Evolutionary conservation across 2,329 filamentous ascomycete genomes (phyloP).

Genomic region (Hypoxylon rubiginosum): DNA sequence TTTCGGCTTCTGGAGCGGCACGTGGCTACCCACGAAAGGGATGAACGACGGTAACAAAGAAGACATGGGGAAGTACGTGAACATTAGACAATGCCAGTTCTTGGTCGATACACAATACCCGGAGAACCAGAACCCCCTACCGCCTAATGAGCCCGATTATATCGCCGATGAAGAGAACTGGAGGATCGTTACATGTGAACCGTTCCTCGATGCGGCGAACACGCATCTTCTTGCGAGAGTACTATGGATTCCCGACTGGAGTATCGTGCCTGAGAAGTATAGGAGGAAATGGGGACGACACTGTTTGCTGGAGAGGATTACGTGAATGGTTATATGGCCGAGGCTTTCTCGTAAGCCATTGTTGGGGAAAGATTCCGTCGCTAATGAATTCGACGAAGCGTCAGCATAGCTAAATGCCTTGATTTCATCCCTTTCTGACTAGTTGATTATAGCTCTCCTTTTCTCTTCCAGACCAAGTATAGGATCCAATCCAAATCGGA

Average conservation of each 20-base stretch:
- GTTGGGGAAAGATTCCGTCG: slow-evolving; percentile 5
- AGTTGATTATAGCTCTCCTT: neutral
- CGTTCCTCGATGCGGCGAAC: slow-evolving; percentile 83
- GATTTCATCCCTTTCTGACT: neutral
- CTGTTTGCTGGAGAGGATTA: slow-evolving; percentile 79
- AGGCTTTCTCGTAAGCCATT: neutral
- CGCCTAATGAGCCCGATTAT: slow-evolving; percentile 84
- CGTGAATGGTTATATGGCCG: slow-evolving; percentile 21
- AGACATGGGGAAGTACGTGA: slow-evolving; percentile 87
- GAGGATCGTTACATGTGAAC: slow-evolving; percentile 80
- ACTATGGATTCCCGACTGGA: slow-evolving; percentile 83
- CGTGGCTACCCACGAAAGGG: slow-evolving; percentile 83
- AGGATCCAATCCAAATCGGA: neutral
- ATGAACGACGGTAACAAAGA: slow-evolving; percentile 95
- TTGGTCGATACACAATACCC: slow-evolving; percentile 90
- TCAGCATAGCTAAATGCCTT: slow-evolving; percentile 6
- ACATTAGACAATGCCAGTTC: slow-evolving; percentile 82
- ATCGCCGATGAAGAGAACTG: slow-evolving; percentile 79
- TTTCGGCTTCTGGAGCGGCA: slow-evolving; percentile 83
- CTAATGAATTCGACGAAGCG: slow-evolving; percentile 6
- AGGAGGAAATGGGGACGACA: slow-evolving; percentile 88
- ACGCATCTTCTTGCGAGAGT: slow-evolving; percentile 82
- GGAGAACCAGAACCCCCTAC: slow-evolving; percentile 61
- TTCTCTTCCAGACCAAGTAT: slow-evolving; percentile 2
- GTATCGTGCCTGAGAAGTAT: slow-evolving; percentile 76